Evolutionary conservation across 148 eudicot genomes (phyloP), one percentile per base, ranked within the genome.

Genomic region (Amaranthus palmeri): DNA sequence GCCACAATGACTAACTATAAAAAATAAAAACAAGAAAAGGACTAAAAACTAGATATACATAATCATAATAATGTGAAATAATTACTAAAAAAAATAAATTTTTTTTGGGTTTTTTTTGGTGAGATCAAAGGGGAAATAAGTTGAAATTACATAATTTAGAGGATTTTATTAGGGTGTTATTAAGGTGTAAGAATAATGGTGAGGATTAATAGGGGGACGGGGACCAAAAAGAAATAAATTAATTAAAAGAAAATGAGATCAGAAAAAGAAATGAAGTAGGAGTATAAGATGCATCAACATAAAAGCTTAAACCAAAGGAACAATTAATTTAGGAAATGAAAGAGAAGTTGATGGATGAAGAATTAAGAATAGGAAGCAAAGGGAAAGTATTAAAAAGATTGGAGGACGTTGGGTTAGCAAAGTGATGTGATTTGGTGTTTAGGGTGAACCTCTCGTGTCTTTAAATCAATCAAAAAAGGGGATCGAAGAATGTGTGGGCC

Each of bases 121-220:
- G 44, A 59, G 72, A 73, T 75, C 8, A 45, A 69, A 43, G 58
- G 15, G 25, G 5, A 17, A 54, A 7, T 15, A 10, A 73, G 49
- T 46, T 47, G 11, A 76, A 73, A 10, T 84, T 88, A 90, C 92
- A 88, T 86, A 74, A 67, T 88, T 75, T 41, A 45, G 11, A 69
- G 85, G 41, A 70, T 90, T 88, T 86, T 83, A 62, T 76, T 61
- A 79, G 61, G 70, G 78, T 81, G 52, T 11, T 50, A 41, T 65
- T 88, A 90, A 72, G 87, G 84, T 74, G 79, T 67, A 63, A 25
- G n/a, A 49, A 73, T 70, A 49, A 73, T 70, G 12, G 7, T 52
- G 47, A 18, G 36, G 67, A 59, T 46, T 43, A 54, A 53, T 77
- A 77, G 88, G 86, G 83, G 15, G 55, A 76, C 54, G 86, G 83